Percentiles rank a stretch among this genome's conserved stretches.
Conservation (phyloP, 108 stramenopile genomes). For the Conticribra weissflogii region DNA sequence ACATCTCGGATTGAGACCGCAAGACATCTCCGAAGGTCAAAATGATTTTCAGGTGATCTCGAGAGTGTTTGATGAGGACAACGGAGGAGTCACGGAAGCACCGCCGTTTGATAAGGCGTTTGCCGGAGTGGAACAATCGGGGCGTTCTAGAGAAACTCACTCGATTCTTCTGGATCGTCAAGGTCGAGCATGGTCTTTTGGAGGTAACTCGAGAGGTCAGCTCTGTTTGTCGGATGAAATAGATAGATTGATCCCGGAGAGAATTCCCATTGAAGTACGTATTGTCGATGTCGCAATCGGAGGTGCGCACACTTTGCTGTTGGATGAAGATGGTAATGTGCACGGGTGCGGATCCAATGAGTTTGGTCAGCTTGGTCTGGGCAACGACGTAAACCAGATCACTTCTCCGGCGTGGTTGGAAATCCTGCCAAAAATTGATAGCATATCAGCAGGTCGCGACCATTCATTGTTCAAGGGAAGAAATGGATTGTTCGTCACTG, state of each 20-base stretch:
- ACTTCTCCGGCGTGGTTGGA: conserved; percentile 20
- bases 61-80: conserved; percentile 25
- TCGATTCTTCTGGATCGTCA: conserved; percentile 38
- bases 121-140: conserved; percentile 45
- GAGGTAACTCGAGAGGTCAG: conserved; percentile 42
- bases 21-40: conserved; percentile 29
- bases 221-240: conserved; percentile 40
- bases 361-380: conserved; percentile 54
- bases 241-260: conserved; percentile 39
- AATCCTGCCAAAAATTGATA: conserved; percentile 12
- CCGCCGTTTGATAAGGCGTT: conserved; percentile 33
- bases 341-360: conserved; percentile 49
- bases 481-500: conserved; percentile 37
- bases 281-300: conserved; percentile 42
- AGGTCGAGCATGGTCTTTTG: conserved; percentile 43
- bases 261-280: conserved; percentile 31
- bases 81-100: conserved; percentile 23
- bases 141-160: conserved; percentile 28
- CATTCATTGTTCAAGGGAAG: conserved; percentile 40
- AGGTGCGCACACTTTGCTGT: conserved; percentile 36
- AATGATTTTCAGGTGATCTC: conserved; percentile 38
- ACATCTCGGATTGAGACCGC: conserved; percentile 36
- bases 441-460: conserved; percentile 29
- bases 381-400: conserved; percentile 8
- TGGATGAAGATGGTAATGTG: conserved; percentile 32